Percentiles rank a stretch among this genome's conserved stretches.
Conservation (phyloP, 768 basidiomycete species). For the Termitomyces sp. region DNA sequence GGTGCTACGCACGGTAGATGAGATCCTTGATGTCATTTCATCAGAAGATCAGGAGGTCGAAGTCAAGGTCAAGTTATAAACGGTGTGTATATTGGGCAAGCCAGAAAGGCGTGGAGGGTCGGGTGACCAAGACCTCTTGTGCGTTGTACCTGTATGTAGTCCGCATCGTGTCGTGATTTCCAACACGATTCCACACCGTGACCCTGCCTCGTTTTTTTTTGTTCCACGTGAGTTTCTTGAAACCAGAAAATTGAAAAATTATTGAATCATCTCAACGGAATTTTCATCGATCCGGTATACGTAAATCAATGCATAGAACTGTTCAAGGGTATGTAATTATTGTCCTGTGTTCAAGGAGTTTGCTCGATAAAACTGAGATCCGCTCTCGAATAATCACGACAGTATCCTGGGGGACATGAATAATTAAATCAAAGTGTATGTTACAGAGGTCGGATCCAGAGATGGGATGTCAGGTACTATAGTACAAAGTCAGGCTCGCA, state of each 20-base stretch:
- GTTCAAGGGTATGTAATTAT: neutral
- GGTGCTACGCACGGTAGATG: slow-evolving; percentile 82
- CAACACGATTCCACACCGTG: slow-evolving; percentile 24
- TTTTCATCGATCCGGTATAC: slow-evolving; percentile 21
- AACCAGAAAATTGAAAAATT: neutral
- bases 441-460: slow-evolving; percentile 13
- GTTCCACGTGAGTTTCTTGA: slow-evolving; percentile 31
- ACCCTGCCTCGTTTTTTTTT: slow-evolving; percentile 29
- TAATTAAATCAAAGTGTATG: slow-evolving; percentile 19
- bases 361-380: neutral
- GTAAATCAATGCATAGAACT: neutral
- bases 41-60: slow-evolving; percentile 42
- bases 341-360: slow-evolving; percentile 1
- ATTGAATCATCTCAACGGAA: slow-evolving; percentile 25
- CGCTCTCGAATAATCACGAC: slow-evolving; percentile 1
- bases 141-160: slow-evolving; percentile 29
- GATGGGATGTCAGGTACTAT: neutral
- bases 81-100: slow-evolving; percentile 14
- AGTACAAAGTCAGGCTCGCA: slow-evolving; percentile 8
- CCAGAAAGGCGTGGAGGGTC: slow-evolving; percentile 24
- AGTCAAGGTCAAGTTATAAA: slow-evolving; percentile 63
- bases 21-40: slow-evolving; percentile 72
- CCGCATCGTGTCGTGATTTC: slow-evolving; percentile 42
- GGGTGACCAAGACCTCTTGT: slow-evolving; percentile 34
- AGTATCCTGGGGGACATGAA: neutral